Conservation (phyloP, 768 basidiomycete species). For the Fomitopsis pulvina region DNA sequence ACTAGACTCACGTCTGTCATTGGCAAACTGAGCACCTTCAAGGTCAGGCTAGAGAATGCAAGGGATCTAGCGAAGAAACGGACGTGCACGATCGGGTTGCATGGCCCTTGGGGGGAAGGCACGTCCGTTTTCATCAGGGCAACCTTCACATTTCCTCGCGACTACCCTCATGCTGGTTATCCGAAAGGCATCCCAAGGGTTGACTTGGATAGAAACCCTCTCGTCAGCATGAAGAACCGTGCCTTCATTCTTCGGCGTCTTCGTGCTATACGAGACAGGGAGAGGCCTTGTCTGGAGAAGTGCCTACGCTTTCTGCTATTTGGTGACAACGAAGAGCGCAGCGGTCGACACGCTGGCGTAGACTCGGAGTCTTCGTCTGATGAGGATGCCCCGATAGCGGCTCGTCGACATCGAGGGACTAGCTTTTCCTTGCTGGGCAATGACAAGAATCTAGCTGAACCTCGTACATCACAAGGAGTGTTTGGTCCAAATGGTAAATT, state of each 20-base stretch:
- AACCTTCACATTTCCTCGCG: conserved; percentile 82
- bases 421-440: conserved; percentile 51
- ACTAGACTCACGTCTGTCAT: conserved; percentile 68
- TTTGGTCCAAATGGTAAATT: conserved; percentile 81
- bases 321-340: conserved; percentile 42
- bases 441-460: conserved; percentile 77
- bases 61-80: conserved; percentile 61
- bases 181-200: conserved; percentile 67
- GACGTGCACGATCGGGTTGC: conserved; percentile 78
- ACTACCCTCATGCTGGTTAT: conserved; percentile 60
- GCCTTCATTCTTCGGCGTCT: conserved; percentile 76
- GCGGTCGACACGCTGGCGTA: conserved; percentile 27
- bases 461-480: conserved; percentile 78
- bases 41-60: conserved; percentile 85
- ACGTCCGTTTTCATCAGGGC: conserved; percentile 83
- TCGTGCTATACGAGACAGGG: conserved; percentile 57
- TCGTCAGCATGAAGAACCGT: conserved; percentile 72
- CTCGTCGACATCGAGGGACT: conserved; percentile 38
- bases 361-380: conserved; percentile 65
- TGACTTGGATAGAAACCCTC: conserved; percentile 76
- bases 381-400: conserved; percentile 39
- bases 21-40: conserved; percentile 54
- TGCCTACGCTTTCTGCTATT: conserved; percentile 81
- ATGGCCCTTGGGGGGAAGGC: conserved; percentile 88
- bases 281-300: conserved; percentile 79